Percentiles rank a stretch among this genome's conserved stretches.
phyloP scores from a whole-genome alignment of 1,139 yeast genomes.

The Kodamaea suecica region DNA sequence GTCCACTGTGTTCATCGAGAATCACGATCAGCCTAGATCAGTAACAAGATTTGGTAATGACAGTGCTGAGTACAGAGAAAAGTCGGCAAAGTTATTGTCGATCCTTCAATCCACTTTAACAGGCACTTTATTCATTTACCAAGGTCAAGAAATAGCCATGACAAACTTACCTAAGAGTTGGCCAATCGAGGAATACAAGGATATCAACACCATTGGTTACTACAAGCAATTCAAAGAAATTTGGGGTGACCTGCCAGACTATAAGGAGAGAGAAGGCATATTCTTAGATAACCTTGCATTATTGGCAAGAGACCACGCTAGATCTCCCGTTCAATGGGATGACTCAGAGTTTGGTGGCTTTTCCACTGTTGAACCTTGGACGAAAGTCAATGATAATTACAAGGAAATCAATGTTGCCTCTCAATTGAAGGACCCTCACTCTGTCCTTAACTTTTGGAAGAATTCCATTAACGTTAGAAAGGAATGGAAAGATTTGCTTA shows the following conservation, averaged over 20 bases:
- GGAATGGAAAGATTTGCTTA: constrained; percentile 38
- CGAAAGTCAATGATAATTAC: constrained; percentile 50
- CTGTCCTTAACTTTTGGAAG: constrained; percentile 48
- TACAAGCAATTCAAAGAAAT: constrained; percentile 32
- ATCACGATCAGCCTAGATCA: constrained; percentile 58
- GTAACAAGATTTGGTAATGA: constrained; percentile 53
- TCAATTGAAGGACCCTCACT: constrained; percentile 47
- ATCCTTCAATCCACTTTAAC: constrained; percentile 46
- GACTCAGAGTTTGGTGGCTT: constrained; percentile 45
- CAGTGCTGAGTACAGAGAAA: constrained; percentile 27
- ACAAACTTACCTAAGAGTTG: constrained; percentile 45
- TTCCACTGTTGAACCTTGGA: constrained; percentile 55
- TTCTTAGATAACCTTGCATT: constrained; percentile 34
- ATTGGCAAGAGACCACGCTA: constrained; percentile 52
- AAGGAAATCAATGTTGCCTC: constrained; percentile 46
- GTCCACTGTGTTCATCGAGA: constrained; percentile 54
- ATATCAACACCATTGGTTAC: constrained; percentile 47
- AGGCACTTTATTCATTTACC: constrained; percentile 57
- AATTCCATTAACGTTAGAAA: constrained; percentile 44
- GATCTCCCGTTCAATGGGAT: constrained; percentile 63
- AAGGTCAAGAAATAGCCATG: constrained; percentile 63
- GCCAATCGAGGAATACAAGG: constrained; percentile 50
- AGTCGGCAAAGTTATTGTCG: constrained; percentile 49
- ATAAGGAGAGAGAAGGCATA: constrained; percentile 23
- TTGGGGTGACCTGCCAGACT: constrained; percentile 28